phyloP scores from a whole-genome alignment of 1,284 basidiomycete species.

The Naganishia albida region DNA sequence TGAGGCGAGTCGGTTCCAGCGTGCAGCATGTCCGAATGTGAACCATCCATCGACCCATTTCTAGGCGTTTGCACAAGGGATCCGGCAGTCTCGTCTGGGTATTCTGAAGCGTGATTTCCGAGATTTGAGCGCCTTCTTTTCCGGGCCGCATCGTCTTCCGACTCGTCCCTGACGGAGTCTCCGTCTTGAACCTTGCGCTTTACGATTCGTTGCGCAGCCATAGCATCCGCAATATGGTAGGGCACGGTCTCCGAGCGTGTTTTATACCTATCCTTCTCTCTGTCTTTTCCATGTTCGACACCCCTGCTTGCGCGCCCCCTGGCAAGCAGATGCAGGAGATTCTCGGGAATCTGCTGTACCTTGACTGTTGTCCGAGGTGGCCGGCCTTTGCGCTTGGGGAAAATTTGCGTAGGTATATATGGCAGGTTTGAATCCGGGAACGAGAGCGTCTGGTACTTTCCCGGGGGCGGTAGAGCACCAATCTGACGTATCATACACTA shows the following conservation, averaged over 20 bases:
- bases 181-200: slow-evolving; percentile 10
- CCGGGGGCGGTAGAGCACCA: slow-evolving; percentile 24
- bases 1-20: background rate
- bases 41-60: slow-evolving; percentile 1
- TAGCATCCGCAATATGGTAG: slow-evolving; percentile 1
- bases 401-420: slow-evolving; percentile 32
- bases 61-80: slow-evolving; percentile 1
- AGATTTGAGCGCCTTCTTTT: slow-evolving; percentile 3
- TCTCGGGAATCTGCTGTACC: slow-evolving; percentile 12
- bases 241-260: background rate
- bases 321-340: slow-evolving; percentile 10
- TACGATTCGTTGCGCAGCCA: background rate
- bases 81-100: slow-evolving; percentile 1
- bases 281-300: background rate
- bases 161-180: background rate
- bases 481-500: background rate
- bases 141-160: background rate
- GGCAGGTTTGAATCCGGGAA: slow-evolving; percentile 30
- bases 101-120: background rate
- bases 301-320: background rate
- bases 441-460: slow-evolving; percentile 32
- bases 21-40: background rate
- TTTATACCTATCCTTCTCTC: slow-evolving; percentile 1
- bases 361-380: slow-evolving; percentile 24
- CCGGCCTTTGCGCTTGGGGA: slow-evolving; percentile 31